phyloP scores from a whole-genome alignment of 805 yeast species.

The Myxozyma lipomycoides region DNA sequence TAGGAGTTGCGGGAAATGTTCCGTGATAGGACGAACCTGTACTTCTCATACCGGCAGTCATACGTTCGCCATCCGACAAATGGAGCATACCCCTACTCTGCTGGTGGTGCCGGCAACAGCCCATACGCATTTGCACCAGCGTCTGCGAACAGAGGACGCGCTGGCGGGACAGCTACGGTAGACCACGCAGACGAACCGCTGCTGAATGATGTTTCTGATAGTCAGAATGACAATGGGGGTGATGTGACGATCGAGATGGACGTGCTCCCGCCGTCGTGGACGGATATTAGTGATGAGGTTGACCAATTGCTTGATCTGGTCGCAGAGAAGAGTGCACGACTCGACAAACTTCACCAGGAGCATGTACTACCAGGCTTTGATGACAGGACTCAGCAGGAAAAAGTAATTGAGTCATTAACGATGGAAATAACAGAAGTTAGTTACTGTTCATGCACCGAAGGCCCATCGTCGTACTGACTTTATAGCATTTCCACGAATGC shows the following conservation, averaged over 20 bases:
- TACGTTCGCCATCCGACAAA: constrained; percentile 59
- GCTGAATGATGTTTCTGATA: constrained; percentile 41
- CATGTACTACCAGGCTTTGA: constrained; percentile 82
- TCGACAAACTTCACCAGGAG: constrained; percentile 70
- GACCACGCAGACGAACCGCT: constrained; percentile 37
- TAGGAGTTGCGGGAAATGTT: constrained; percentile 67
- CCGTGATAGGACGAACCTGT: constrained; percentile 91
- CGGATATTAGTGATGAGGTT: constrained; percentile 67
- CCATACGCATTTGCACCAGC: not conserved
- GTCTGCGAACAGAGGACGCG: not conserved
- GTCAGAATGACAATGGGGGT: constrained; percentile 10
- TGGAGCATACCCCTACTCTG: constrained; percentile 13
- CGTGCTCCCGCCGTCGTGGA: constrained; percentile 70
- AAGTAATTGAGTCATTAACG: constrained; percentile 72
- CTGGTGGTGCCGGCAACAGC: constrained; percentile 21
- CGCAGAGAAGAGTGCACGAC: constrained; percentile 51
- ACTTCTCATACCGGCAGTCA: constrained; percentile 81
- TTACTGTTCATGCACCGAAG: too few species aligned
- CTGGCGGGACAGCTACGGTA: not conserved
- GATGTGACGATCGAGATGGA: constrained; percentile 52
- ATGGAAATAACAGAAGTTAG: constrained; percentile 58
- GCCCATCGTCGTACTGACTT: constrained; percentile 2
- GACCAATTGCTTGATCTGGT: constrained; percentile 58
- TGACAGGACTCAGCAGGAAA: constrained; percentile 73
- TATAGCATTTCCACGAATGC: constrained; percentile 60